These are phyloP conservation scores for Coemansia sp. DNA, from an alignment of 192 early-diverging fungal genomes.

Conservation along the genomic window DNA sequence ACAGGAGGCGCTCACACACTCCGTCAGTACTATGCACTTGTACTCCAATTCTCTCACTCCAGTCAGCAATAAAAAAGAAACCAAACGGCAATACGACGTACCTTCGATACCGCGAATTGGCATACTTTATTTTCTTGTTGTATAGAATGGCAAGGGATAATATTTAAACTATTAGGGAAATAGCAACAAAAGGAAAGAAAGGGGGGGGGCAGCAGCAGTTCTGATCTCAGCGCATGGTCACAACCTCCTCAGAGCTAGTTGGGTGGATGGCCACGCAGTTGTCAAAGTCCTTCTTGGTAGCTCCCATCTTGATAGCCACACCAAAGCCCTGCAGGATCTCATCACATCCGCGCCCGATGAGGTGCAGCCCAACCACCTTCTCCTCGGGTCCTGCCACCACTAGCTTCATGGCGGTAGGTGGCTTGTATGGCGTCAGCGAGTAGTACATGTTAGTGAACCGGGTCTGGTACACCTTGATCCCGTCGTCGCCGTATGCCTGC, in stretches of 20 bases:
- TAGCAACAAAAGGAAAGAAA: constrained; percentile 5
- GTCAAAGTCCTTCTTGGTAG: constrained; percentile 98
- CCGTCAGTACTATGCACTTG: neutral
- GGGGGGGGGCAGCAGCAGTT: neutral
- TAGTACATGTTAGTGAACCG: constrained; percentile 94
- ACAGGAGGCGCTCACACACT: neutral
- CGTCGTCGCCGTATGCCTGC: constrained; percentile 71
- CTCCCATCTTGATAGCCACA: constrained; percentile 98
- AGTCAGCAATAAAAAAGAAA: neutral
- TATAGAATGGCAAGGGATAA: neutral
- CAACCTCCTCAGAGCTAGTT: constrained; percentile 94
- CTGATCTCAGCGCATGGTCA: constrained; percentile 61
- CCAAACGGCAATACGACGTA: neutral
- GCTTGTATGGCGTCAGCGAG: constrained; percentile 84
- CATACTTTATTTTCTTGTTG: constrained; percentile 18
- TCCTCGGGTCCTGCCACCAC: constrained; percentile 87
- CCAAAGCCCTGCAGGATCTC: constrained; percentile 96
- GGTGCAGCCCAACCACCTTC: constrained; percentile 94
- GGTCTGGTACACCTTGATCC: constrained; percentile 86
- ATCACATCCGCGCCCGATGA: constrained; percentile 88
- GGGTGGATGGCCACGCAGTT: constrained; percentile 96
- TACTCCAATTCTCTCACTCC: neutral
- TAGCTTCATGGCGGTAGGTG: constrained; percentile 91
- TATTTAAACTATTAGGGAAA: neutral
- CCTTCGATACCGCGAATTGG: constrained; percentile 54